phyloP scores from a whole-genome alignment of 2,329 filamentous ascomycete species.

The Onygenales sp. region DNA sequence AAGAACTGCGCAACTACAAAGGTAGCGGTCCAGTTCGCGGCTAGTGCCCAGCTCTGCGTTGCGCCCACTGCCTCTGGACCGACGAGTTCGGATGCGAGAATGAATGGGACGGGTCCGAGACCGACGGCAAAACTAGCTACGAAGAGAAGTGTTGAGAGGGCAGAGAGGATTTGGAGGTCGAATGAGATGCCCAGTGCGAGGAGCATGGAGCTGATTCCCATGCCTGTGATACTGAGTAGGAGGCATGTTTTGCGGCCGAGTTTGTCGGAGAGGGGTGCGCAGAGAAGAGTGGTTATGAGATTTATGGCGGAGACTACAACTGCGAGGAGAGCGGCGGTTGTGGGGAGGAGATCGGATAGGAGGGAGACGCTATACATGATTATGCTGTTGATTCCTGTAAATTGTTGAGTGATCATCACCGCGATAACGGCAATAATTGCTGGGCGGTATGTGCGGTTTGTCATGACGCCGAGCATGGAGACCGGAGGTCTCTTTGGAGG shows the following conservation, averaged over 20 bases:
- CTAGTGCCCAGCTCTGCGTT: constrained; percentile 79
- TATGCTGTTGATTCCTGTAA: constrained; percentile 91
- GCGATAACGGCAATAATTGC: constrained; percentile 77
- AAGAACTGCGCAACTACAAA: constrained; percentile 94
- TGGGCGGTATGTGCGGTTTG: constrained; percentile 57
- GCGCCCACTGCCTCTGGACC: constrained; percentile 84
- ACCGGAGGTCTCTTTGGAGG: constrained; percentile 58
- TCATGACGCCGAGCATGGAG: constrained; percentile 56
- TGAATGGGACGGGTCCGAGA: constrained; percentile 88
- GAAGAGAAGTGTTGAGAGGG: constrained; percentile 71
- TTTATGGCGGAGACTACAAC: constrained; percentile 83
- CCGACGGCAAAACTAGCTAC: constrained; percentile 86
- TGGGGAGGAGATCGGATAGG: constrained; percentile 67
- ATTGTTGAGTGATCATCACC: constrained; percentile 86
- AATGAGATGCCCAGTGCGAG: constrained; percentile 73
- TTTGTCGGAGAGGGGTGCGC: constrained; percentile 76
- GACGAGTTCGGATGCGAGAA: constrained; percentile 84
- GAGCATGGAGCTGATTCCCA: constrained; percentile 67
- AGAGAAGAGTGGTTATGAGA: constrained; percentile 68
- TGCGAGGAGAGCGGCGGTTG: constrained; percentile 73
- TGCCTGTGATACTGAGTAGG: constrained; percentile 71
- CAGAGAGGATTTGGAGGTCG: constrained; percentile 64
- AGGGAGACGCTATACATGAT: constrained; percentile 98
- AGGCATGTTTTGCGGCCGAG: constrained; percentile 82
- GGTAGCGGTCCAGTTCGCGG: constrained; percentile 80